Evolutionary conservation across 1,139 yeast species (phyloP), one percentile per base, ranked within the genome.

Genomic region (Blastobotrys raffinosifermentans): DNA sequence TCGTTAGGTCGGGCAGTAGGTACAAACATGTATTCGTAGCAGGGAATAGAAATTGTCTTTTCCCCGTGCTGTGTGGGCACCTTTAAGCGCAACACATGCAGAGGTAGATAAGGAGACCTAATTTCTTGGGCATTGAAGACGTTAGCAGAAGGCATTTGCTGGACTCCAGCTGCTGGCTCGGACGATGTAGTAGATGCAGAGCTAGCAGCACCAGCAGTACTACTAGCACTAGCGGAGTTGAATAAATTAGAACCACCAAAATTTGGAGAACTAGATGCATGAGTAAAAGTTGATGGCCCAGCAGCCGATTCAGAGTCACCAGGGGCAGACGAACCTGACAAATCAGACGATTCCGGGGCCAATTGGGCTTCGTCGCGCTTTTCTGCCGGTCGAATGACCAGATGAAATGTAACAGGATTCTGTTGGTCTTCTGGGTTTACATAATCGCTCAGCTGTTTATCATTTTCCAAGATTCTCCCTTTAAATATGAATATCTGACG

Each of bases 11-110:
- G 19, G 9, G 27, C 18, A 6, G 36, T 34, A 6, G 31, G 29
- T 7, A 38, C 29, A 11, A 39, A 19, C 39, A 43, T 35, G 32
- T 38, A 43, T n/a, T 43, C 46, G 30, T 35, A 41, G 31, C 40
- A 34, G 6, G 46, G 46, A 14, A 43, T 30, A 3, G 32, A 14
- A 10, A 43, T n/a, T n/a, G n/a, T 17, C 19, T 32, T 18, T 10
- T 26, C 30, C 21, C 44, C 43, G 29, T 18, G n/a, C 11, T 23
- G 35, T 8, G 26, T 19, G 21, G 41, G 34, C 18, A 40, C 25
- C n/a, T 33, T 29, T 11, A 32, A n/a, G 19, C 22, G 20, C 4
- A 26, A 19, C 17, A 32, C 38, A 31, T 38, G 35, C 26, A 40
- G 20, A 6, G 39, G 39, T 10, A 37, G 33, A 18, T 36, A 20